These are phyloP conservation scores for Leccinellum albellum DNA, from an alignment of 768 basidiomycete species.

Conservation along the genomic window DNA sequence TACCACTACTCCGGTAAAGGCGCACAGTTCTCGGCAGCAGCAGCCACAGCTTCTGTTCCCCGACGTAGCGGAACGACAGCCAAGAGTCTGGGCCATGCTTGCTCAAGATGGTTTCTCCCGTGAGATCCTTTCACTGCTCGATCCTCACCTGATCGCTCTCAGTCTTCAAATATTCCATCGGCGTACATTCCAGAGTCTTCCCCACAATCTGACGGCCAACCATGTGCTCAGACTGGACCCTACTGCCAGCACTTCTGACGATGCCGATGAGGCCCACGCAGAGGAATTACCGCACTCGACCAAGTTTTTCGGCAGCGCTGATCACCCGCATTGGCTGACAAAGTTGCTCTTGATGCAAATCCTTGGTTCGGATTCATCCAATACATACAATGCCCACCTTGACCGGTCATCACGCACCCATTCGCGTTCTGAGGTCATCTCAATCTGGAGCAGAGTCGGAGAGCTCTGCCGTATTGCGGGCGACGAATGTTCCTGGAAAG, in stretches of 20 bases:
- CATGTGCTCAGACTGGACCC: constrained; percentile 37
- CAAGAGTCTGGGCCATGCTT: constrained; percentile 49
- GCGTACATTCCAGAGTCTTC: constrained; percentile 46
- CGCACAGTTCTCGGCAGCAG: constrained; percentile 22
- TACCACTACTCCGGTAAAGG: constrained; percentile 24
- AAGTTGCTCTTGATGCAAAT: constrained; percentile 68
- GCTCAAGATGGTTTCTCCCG: constrained; percentile 65
- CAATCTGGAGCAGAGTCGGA: constrained; percentile 68
- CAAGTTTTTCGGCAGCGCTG: constrained; percentile 64
- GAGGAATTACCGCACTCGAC: constrained; percentile 16
- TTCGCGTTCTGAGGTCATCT: constrained; percentile 68
- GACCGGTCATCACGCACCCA: constrained; percentile 57
- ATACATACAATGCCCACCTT: constrained; percentile 21
- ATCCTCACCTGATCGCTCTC: constrained; percentile 55
- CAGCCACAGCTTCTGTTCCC: constrained; percentile 17
- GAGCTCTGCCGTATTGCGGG: constrained; percentile 70
- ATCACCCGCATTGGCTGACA: constrained; percentile 79
- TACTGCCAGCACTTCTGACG: constrained; percentile 6
- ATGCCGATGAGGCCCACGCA: background rate
- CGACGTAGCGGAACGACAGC: constrained; percentile 22
- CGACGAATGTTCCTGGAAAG: constrained; percentile 78
- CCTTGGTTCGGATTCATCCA: constrained; percentile 55
- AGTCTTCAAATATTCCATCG: constrained; percentile 65
- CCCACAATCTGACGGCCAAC: constrained; percentile 49
- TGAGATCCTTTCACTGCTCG: constrained; percentile 61